Conservation (phyloP, 2,329 filamentous ascomycete genomes). For the Curvularia hawaiiensis region DNA sequence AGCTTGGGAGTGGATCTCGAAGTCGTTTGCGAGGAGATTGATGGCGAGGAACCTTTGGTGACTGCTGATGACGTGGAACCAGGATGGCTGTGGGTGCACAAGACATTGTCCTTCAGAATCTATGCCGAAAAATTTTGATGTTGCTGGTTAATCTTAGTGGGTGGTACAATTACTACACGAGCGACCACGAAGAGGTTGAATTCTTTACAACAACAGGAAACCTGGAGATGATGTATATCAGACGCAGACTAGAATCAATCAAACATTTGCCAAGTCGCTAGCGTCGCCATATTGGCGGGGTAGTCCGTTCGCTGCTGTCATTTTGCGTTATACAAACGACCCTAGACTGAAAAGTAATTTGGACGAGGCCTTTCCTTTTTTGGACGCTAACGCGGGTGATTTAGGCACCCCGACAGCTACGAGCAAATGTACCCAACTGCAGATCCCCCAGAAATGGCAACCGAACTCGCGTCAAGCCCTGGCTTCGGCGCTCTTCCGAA, state of each 20-base stretch:
- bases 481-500: conserved; percentile 8
- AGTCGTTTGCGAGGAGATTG: conserved; percentile 1
- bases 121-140: no score
- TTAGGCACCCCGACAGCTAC: background rate
- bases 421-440: background rate
- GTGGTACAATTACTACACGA: background rate
- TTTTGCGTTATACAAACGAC: background rate
- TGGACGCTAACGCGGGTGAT: background rate
- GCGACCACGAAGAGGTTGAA: background rate
- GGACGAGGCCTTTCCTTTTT: background rate
- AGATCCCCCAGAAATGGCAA: conserved; percentile 5
- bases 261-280: background rate
- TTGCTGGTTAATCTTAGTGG: no score
- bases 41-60: background rate
- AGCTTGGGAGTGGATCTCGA: conserved; percentile 1
- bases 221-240: background rate
- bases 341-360: background rate
- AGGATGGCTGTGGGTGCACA: conserved; percentile 11
- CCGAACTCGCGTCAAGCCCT: background rate
- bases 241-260: background rate
- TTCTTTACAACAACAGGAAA: background rate
- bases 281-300: conserved; percentile 1
- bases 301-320: background rate
- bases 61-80: conserved; percentile 2
- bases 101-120: conserved; percentile 5